A percentile compares a stretch with the other conserved stretches of the same genome.
phyloP scores from a whole-genome alignment of 306 rosid genomes.

The Geum urbanum region DNA sequence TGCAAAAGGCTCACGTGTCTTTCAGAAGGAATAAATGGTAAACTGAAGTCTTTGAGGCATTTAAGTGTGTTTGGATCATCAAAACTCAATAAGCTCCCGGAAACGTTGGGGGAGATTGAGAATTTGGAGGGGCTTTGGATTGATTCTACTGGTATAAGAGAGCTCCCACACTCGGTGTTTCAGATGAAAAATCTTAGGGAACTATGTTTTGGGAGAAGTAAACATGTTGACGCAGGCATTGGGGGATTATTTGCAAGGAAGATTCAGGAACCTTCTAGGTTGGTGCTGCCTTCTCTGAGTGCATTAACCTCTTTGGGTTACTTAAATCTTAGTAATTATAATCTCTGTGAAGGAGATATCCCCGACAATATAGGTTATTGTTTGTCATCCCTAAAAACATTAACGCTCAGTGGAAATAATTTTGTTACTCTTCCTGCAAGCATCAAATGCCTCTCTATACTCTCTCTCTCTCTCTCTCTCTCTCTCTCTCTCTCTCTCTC shows the following conservation, averaged over 20 bases:
- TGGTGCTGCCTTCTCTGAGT: background rate
- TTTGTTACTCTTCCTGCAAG: too few species aligned
- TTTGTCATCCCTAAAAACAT: too few species aligned
- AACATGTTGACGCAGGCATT: background rate
- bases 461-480: too few species aligned
- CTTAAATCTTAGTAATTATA: background rate
- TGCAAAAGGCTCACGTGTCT: conserved; percentile 2
- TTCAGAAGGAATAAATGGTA: background rate
- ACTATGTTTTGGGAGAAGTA: too few species aligned
- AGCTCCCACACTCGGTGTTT: background rate
- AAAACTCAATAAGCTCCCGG: background rate
- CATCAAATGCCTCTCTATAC: too few species aligned
- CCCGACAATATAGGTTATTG: too few species aligned
- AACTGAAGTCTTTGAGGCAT: background rate
- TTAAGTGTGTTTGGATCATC: background rate
- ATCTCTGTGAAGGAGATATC: background rate
- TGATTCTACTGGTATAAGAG: background rate
- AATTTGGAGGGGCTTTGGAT: background rate
- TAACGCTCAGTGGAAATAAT: too few species aligned
- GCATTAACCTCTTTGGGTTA: background rate
- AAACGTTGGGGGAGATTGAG: background rate
- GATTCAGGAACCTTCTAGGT: background rate
- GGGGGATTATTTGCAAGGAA: background rate
- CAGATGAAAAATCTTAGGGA: too few species aligned
- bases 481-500: too few species aligned